Evolutionary conservation across 768 basidiomycete genomes (phyloP).

Genomic region (Lactarius sp.): DNA sequence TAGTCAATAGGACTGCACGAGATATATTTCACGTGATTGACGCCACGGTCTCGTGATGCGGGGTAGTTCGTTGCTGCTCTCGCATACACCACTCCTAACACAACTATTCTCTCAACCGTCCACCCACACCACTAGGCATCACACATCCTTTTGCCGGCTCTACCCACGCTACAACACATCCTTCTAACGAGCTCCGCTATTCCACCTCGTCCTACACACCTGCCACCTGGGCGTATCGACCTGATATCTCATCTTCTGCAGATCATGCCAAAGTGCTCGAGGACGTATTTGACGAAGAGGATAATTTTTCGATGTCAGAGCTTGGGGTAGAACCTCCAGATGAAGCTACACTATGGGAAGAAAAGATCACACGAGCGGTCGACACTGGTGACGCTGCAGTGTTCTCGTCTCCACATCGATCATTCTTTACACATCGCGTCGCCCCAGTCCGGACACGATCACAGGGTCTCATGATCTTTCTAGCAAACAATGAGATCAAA

Average conservation of each 20-base stretch:
- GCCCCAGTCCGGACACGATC: neutral
- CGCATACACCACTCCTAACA: too few relatives aligned
- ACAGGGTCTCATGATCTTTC: slow-evolving; percentile 21
- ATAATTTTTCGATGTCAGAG: slow-evolving; percentile 1
- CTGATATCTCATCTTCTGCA: neutral
- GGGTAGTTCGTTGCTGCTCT: too few relatives aligned
- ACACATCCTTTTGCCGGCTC: slow-evolving; percentile 19
- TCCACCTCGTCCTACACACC: slow-evolving; percentile 15
- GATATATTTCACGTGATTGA: too few relatives aligned
- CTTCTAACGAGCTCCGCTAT: slow-evolving; percentile 21
- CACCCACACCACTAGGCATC: slow-evolving; percentile 10
- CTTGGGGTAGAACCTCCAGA: slow-evolving; percentile 16
- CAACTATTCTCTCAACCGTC: slow-evolving; percentile 15
- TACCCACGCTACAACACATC: slow-evolving; percentile 16
- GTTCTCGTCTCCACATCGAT: slow-evolving; percentile 10
- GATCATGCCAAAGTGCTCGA: slow-evolving; percentile 13
- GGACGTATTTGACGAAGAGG: slow-evolving; percentile 17
- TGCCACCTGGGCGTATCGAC: slow-evolving; percentile 14
- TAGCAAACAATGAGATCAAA: slow-evolving; percentile 22
- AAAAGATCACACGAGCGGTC: slow-evolving; percentile 15
- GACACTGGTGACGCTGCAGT: slow-evolving; percentile 20
- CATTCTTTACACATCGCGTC: slow-evolving; percentile 1
- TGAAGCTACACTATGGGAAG: slow-evolving; percentile 16
- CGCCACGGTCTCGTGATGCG: too few relatives aligned
- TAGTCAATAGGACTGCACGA: too few relatives aligned